Evolutionary conservation across 768 basidiomycete species (phyloP), one percentile per base, ranked within the genome.

Genomic region (Phylloporus arenicola): DNA sequence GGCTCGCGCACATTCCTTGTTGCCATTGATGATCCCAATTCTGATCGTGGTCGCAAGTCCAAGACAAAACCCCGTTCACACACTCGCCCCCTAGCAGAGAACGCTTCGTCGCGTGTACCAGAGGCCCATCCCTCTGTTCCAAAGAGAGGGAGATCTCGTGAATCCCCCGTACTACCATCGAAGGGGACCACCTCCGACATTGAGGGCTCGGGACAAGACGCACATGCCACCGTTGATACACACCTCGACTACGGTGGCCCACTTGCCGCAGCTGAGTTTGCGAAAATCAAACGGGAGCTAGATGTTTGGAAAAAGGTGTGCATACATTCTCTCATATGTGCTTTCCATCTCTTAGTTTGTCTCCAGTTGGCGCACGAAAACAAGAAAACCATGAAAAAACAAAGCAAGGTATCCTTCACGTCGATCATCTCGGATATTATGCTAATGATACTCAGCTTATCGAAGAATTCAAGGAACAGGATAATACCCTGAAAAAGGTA

Each of bases 271-370:
- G 71, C 76, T 12, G 81, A 83, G 57, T 73, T 73, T 47, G 76
- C 76, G n/a, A 72, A 71, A 33, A 64, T 84, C 64, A 79, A 73
- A 63, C 75, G 72, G 30, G 83, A 88, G 55, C 58, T 84, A 5
- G 82, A 85, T 43, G 49, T 54, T 6, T 69, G 82, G 54, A 82
- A 79, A 64, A 79, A 72, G 60, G 71, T 68, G 30, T 45, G 60
- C 53, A 50, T 43, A 56, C 34, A 47, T 20, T 37, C 29, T n/a
- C 14, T 25, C 11, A 13, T 17, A 27, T 7, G 19, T 35, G 31
- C 11, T 27, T 11, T 16, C 22, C 29, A 9, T 43, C 22, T 20
- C 52, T 67, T 17, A 60, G 17, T 19, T 29, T 12, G 3, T 34
- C 33, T 34, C 6, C 34, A 74, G 70, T 58, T 74, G 22, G 58